Evolutionary conservation across 805 yeast species (phyloP).

Genomic region (Suhomyces pyralidae): DNA sequence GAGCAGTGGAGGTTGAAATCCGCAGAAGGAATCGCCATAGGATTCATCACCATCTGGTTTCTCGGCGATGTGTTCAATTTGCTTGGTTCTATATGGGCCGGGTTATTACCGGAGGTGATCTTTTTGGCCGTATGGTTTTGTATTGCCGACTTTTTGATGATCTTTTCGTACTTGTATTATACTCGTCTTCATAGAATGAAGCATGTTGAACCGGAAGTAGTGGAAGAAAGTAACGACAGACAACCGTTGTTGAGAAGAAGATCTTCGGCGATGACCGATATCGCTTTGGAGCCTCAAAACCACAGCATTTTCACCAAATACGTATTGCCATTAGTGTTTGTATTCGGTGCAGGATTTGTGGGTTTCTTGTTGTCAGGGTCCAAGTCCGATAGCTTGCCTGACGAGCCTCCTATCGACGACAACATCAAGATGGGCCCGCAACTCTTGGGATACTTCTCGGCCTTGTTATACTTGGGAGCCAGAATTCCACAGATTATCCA

Average conservation of each 20-base stretch:
- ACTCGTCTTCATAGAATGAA: slow-evolving; percentile 41
- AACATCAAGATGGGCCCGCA: slow-evolving; percentile 54
- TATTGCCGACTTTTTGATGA: slow-evolving; percentile 60
- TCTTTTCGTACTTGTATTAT: slow-evolving; percentile 59
- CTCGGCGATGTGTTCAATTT: slow-evolving; percentile 69
- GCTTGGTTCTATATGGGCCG: slow-evolving; percentile 67
- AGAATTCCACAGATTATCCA: slow-evolving; percentile 77
- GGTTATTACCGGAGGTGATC: slow-evolving; percentile 64
- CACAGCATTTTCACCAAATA: slow-evolving; percentile 49
- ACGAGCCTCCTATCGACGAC: slow-evolving; percentile 11
- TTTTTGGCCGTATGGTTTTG: slow-evolving; percentile 75
- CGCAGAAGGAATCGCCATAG: slow-evolving; percentile 73
- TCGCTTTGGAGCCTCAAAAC: slow-evolving; percentile 45
- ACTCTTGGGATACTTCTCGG: slow-evolving; percentile 67
- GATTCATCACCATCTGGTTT: slow-evolving; percentile 67
- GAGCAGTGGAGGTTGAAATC: slow-evolving; percentile 77
- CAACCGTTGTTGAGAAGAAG: slow-evolving; percentile 44
- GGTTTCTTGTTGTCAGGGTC: slow-evolving; percentile 56
- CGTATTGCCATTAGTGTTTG: slow-evolving; percentile 59
- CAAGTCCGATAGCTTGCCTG: slow-evolving; percentile 17
- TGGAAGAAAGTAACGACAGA: slow-evolving; percentile 3
- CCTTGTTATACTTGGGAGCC: slow-evolving; percentile 66
- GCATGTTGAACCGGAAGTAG: slow-evolving; percentile 16
- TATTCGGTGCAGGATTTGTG: slow-evolving; percentile 56
- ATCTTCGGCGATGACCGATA: slow-evolving; percentile 51